A percentile compares a stretch with the other conserved stretches of the same genome.
Conservation (phyloP, 116 monocot species). For the Zostera marina region DNA sequence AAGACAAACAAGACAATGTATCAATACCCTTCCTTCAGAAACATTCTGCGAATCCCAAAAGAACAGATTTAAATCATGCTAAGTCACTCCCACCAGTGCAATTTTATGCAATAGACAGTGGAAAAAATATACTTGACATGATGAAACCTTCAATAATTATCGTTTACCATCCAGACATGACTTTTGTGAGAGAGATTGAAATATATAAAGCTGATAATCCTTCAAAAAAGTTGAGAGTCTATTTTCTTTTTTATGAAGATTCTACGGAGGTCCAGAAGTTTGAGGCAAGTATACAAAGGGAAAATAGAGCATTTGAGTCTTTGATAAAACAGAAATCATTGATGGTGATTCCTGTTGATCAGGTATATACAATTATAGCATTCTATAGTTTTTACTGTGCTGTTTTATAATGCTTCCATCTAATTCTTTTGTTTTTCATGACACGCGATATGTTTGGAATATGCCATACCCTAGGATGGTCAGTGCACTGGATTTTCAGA, state of each 20-base stretch:
- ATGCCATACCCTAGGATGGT: background rate
- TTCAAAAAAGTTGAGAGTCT: constrained; percentile 59
- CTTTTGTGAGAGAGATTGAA: constrained; percentile 94
- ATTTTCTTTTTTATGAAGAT: constrained; percentile 93
- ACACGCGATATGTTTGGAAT: too few species aligned
- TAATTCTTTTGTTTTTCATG: background rate
- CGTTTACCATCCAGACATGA: constrained; percentile 89
- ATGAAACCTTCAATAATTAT: constrained; percentile 78
- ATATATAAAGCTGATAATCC: constrained; percentile 91
- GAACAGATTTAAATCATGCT: constrained; percentile 7
- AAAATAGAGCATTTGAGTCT: constrained; percentile 93
- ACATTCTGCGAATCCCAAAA: constrained; percentile 9
- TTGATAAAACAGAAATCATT: constrained; percentile 96
- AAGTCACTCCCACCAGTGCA: constrained; percentile 76
- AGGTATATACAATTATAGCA: constrained; percentile 23
- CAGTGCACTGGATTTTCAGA: constrained; percentile 41
- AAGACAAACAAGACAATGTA: constrained; percentile 6
- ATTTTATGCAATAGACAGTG: constrained; percentile 83
- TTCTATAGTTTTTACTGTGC: constrained; percentile 1
- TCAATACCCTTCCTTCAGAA: constrained; percentile 11
- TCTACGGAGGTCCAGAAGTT: constrained; percentile 93
- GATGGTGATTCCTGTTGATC: constrained; percentile 95
- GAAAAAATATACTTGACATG: constrained; percentile 47
- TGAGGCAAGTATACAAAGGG: constrained; percentile 79
- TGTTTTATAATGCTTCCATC: background rate